Conservation (phyloP, 2,329 filamentous ascomycete genomes). For the Aspergillus jensenii region DNA sequence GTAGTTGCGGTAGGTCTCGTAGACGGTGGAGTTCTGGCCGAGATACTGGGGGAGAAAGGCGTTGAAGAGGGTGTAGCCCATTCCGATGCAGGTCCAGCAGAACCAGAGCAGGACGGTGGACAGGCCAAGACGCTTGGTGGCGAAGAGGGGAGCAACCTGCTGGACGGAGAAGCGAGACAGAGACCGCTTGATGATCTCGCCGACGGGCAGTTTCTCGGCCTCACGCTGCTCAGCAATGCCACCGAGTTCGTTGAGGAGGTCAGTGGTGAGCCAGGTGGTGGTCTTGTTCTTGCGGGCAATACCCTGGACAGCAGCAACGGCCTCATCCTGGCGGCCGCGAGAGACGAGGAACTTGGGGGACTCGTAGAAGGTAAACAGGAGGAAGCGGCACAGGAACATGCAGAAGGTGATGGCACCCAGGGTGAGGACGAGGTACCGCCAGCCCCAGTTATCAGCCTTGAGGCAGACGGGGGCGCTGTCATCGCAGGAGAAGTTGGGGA, state of each 20-base stretch:
- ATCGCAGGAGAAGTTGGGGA: conserved; percentile 66
- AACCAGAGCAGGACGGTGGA: conserved; percentile 61
- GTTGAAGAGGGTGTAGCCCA: conserved; percentile 87
- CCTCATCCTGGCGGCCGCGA: conserved; percentile 72
- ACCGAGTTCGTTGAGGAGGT: conserved; percentile 58
- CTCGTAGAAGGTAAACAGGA: conserved; percentile 78
- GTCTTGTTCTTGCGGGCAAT: conserved; percentile 69
- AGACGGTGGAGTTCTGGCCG: conserved; percentile 37
- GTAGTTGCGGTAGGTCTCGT: conserved; percentile 70
- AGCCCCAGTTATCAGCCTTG: conserved; percentile 50
- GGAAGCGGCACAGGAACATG: conserved; percentile 75
- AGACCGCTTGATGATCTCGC: conserved; percentile 57
- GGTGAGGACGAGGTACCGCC: conserved; percentile 71
- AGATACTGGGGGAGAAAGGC: conserved; percentile 88
- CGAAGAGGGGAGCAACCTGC: conserved; percentile 65
- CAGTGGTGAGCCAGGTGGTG: conserved; percentile 74
- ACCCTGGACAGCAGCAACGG: conserved; percentile 75
- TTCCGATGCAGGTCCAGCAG: conserved; percentile 78
- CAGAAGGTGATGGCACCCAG: conserved; percentile 70
- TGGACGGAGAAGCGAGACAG: conserved; percentile 66
- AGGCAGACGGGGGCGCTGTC: conserved; percentile 37
- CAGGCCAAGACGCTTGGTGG: conserved; percentile 46
- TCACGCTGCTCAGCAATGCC: conserved; percentile 45
- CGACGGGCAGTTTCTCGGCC: conserved; percentile 39
- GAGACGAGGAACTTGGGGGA: conserved; percentile 82